Conservation (phyloP, 257 asterid species). For the Mentha longifolia region DNA sequence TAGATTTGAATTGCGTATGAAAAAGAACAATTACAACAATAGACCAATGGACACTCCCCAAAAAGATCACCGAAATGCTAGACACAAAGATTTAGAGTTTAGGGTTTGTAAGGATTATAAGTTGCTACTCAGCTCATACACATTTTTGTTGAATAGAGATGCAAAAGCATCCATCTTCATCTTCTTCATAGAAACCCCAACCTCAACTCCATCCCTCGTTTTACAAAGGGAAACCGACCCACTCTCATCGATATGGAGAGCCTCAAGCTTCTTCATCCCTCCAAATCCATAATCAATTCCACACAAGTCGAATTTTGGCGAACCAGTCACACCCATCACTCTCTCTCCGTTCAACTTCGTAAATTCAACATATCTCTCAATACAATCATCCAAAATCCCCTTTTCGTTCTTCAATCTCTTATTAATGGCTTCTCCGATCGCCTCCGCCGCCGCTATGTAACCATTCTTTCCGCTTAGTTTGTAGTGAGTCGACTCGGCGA, state of each 20-base stretch:
- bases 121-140: no score
- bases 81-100: no score
- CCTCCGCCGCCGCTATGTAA: background rate
- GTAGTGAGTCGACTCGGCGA: background rate
- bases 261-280: background rate
- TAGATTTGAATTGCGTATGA: no score
- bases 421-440: background rate
- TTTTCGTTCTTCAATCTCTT: background rate
- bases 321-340: background rate
- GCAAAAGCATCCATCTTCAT: background rate
- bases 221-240: background rate
- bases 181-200: background rate
- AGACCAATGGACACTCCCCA: no score
- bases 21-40: no score
- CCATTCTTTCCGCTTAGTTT: background rate
- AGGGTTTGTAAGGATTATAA: no score
- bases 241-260: background rate
- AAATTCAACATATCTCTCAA: background rate
- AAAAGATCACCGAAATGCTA: no score
- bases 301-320: background rate
- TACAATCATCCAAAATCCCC: background rate
- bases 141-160: background rate
- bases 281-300: background rate
- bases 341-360: background rate
- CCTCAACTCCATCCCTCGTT: background rate